These are phyloP conservation scores for Echeveria elegans DNA, from an alignment of 164 flowering plant genomes.

Conservation along the genomic window DNA sequence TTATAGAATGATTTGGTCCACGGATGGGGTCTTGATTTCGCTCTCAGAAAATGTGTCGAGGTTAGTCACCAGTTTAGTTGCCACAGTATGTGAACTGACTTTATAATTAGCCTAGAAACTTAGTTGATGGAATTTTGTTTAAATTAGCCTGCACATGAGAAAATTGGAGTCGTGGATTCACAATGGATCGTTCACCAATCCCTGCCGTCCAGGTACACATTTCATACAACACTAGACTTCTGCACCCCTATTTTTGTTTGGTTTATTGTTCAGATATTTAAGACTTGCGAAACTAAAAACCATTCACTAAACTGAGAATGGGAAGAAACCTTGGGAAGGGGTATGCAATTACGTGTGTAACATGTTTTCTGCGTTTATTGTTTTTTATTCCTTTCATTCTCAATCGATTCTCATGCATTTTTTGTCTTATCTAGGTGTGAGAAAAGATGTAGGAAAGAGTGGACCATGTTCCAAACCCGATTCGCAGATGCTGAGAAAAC, in stretches of 20 bases:
- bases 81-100: too few species aligned
- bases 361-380: not conserved
- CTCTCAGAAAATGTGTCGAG: constrained; percentile 80
- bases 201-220: constrained; percentile 80
- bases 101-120: too few species aligned
- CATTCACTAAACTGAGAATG: constrained; percentile 33
- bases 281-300: not conserved
- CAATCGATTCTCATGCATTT: not conserved
- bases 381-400: not conserved
- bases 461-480: constrained; percentile 9
- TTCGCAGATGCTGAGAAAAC: constrained; percentile 6
- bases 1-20: constrained; percentile 93
- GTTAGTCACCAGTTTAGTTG: constrained; percentile 24
- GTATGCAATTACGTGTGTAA: constrained; percentile 30
- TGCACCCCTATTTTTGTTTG: constrained; percentile 7
- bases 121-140: not conserved
- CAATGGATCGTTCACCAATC: constrained; percentile 96
- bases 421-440: constrained; percentile 5
- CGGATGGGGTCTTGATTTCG: constrained; percentile 98
- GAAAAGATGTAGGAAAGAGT: constrained; percentile 11
- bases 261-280: not conserved
- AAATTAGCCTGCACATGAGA: constrained; percentile 93
- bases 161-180: constrained; percentile 96
- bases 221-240: not conserved
- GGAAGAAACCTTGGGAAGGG: constrained; percentile 93